Base-by-base conservation (phyloP, 208 protist genomes). In the Crithidia acanthocephali region DNA sequence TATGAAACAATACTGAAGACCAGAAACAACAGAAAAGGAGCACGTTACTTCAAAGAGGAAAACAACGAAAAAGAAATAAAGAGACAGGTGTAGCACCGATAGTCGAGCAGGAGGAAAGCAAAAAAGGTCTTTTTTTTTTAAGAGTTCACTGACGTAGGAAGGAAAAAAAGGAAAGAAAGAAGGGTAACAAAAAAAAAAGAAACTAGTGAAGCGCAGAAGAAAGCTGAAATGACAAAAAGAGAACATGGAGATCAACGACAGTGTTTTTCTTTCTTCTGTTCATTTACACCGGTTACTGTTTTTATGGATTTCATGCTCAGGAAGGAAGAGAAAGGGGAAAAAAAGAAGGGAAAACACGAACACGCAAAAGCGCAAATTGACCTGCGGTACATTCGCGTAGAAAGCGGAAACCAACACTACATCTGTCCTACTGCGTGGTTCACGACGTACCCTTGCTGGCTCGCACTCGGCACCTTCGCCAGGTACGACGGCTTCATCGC, bases 401-500 rank as follows among this genome's bases (percentile, higher is more conserved):
- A n/a, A n/a, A n/a, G n/a, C n/a, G n/a, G n/a, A n/a, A n/a, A n/a
- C n/a, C n/a, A n/a, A n/a, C n/a, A 42, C 37, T 42, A 42, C 6
- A 42, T 42, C 37, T 27, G 61, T 33, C 32, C 18, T 44, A 65
- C 35, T 27, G 44, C 9, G 16, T 37, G 18, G 28, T 64, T 33
- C 16, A 47, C 61, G 9, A 30, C 18, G 61, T 66, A 56, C 25
- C 61, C 61, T 27, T 66, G 61, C 30, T 40, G 47, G 2, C 16
- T n/a, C 7, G 47, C n/a, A 5, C 20, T 42, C 47, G 61, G 20
- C 47, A n/a, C 22, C 61, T 66, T 66, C 1, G 11, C 16, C 47
- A 50, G 2, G 45, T 66, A 66, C 5, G 61, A 50, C 8, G 27
- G 30, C 61, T 66, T 66, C n/a, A n/a, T 5, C 47, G 47, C 33